Evolutionary conservation across 768 basidiomycete genomes (phyloP).

Genomic region (Suillus variegatus): DNA sequence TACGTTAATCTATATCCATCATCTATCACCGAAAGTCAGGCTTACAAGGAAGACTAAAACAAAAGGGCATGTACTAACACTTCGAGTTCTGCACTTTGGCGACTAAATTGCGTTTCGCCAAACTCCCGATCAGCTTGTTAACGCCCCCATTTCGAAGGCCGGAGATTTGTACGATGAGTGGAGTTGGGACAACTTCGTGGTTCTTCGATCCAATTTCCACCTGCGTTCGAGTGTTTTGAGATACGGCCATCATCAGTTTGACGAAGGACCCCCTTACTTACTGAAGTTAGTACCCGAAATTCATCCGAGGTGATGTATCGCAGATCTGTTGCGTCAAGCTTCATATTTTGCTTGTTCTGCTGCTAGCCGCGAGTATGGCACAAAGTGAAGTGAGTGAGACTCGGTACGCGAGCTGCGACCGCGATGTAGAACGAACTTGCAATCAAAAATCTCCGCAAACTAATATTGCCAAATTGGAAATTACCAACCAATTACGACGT

Average conservation of each 20-base stretch:
- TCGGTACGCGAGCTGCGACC: not conserved
- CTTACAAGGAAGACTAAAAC: not conserved
- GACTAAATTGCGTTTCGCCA: conserved; percentile 91
- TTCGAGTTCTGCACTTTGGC: conserved; percentile 89
- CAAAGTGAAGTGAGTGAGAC: not conserved
- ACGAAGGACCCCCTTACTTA: conserved; percentile 47
- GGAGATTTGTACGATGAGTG: conserved; percentile 89
- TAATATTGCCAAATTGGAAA: conserved; percentile 5
- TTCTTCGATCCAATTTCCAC: conserved; percentile 99
- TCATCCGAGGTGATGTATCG: conserved; percentile 91
- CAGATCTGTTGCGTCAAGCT: conserved; percentile 92
- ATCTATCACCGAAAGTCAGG: conserved; percentile 50
- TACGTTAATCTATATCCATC: conserved; percentile 98
- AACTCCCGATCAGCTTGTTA: conserved; percentile 86
- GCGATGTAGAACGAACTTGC: not conserved
- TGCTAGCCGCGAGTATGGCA: not conserved
- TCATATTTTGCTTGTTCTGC: conserved; percentile 52
- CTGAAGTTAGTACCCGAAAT: conserved; percentile 95
- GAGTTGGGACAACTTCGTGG: conserved; percentile 91
- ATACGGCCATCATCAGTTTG: conserved; percentile 9
- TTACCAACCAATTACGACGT: not conserved
- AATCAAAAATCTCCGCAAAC: not conserved
- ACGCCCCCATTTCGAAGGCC: conserved; percentile 91
- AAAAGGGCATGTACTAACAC: conserved; percentile 51
- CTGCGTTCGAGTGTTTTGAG: conserved; percentile 38